Evolutionary conservation across 1,139 yeast species (phyloP), one percentile per base, ranked within the genome.

Genomic region (Protomyces lactucae-debilis): DNA sequence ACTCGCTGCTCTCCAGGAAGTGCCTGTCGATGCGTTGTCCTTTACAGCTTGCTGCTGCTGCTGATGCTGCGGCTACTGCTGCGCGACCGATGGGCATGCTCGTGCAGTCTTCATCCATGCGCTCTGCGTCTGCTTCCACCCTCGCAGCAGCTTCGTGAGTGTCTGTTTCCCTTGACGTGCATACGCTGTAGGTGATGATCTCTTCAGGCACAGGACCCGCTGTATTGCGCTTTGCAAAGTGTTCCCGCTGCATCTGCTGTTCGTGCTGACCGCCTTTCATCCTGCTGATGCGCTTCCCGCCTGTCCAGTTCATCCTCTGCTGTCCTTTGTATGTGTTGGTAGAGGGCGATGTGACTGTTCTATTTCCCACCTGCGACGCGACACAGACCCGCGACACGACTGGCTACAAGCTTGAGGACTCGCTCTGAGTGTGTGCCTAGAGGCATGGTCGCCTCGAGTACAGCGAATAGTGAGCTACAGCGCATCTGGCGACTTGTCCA

Each of bases 401-500:
- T 36, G 43, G 43, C 32, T 28, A 4, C 32, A 28, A 28, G 32
- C 32, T 4, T 6, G 8, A 28, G 32, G 23, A 21, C 23, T 21
- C 2, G 23, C 23, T 21, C 8, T 28, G 32, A 28, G 32, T 6
- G 32, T 4, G 32, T 28, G 16, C 43, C 16, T 8, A 12, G 21
- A 14, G 51, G 43, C 39, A 59, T 59, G 63, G 63, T 59, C 23
- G 57, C 57, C n/a, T 43, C 48, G 25, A 43, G 48, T 43, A 6
- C 48, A 10, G 52, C 63, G 2, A 56, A 59, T 21, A 43, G 21
- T 8, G 63, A 59, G 35, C 63, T 59, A 2, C 63, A 52, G 51
- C 63, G 63, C 23, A 55, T 59, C 57, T 59, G 63, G 63, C 43
- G 63, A 32, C 57, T 59, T 28, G 63, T 59, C 14, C 63, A 59